Conservation (phyloP, 164 flowering plant species). For the Sextonia rubra region DNA sequence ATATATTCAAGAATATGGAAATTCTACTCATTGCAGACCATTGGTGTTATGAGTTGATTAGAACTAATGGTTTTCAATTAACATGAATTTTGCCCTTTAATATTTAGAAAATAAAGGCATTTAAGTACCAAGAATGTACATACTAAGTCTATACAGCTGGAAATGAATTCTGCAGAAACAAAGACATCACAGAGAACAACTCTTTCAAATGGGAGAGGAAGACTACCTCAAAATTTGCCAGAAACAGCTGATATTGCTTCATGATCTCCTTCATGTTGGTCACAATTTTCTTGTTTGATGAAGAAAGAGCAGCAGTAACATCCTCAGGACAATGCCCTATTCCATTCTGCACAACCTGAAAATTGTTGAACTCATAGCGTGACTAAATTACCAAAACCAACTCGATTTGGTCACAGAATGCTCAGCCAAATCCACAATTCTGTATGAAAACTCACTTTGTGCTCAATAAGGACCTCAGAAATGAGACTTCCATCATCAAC, state of each 20-base stretch:
- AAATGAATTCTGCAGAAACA: background rate
- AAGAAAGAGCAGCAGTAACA: constrained; percentile 66
- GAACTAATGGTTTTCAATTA: background rate
- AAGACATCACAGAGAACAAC: background rate
- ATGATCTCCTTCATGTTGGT: constrained; percentile 57
- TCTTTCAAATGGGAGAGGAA: background rate
- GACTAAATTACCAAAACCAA: background rate
- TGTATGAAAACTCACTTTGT: constrained; percentile 50
- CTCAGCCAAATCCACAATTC: background rate
- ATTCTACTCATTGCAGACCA: background rate
- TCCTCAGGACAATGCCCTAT: constrained; percentile 71
- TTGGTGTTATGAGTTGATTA: background rate
- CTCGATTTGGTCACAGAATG: background rate
- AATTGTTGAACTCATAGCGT: background rate
- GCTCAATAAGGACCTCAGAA: constrained; percentile 73
- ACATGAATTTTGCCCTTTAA: background rate
- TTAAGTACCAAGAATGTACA: background rate
- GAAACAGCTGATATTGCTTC: constrained; percentile 55
- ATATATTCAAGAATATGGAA: background rate
- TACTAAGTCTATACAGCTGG: no score
- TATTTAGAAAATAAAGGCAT: background rate
- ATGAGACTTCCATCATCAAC: constrained; percentile 97
- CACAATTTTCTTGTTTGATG: constrained; percentile 39
- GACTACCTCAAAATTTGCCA: constrained; percentile 77
- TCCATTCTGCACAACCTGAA: constrained; percentile 63